Evolutionary conservation across 2,329 filamentous ascomycete genomes (phyloP), one percentile per base, ranked within the genome.

Genomic region (Falciphora oryzae): DNA sequence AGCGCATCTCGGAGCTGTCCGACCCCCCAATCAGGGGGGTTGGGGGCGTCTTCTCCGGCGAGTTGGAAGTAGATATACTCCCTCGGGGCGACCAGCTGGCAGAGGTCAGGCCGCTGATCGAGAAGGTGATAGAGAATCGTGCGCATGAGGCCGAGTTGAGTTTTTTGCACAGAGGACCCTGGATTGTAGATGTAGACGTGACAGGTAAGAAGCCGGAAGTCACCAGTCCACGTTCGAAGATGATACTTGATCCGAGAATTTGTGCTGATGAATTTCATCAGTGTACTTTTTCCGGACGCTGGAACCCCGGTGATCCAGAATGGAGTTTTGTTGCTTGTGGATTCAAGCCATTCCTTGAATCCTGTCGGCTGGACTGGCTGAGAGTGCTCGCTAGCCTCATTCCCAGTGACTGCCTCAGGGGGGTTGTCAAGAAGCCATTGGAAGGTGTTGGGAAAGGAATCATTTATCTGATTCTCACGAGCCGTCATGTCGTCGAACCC

Each of bases 181-280:
- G 59, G 29, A 13, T 61, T 61, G 31, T 29, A 61, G 16, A 61
- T 22, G 31, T 61, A 61, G 32, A 61, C 16, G n/a, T 32, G n/a
- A 29, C 59, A 61, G 6, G 6, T 61, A 3, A 61, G 0, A 32
- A 61, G 59, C 25, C 28, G 8, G 28, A n/a, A 29, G 5, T 16
- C 31, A 5, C 27, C 25, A 38, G 18, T 18, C 59, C 59, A 61
- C 31, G 7, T 4, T 4, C n/a, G 18, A 14, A 61, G 29, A 27
- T 50, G 59, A 25, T 27, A 11, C 25, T 14, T 3, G 14, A 50
- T n/a, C 13, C 38, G 29, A 11, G 29, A 10, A 3, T 61, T 32
- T 14, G 29, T 61, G n/a, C 59, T 44, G 31, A 61, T 61, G 31
- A 38, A 61, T 13, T 61, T 61, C 59, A 61, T 61, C 25, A 61